phyloP scores from a whole-genome alignment of 2,329 filamentous ascomycete genomes.

The Phialophora chinensis region DNA sequence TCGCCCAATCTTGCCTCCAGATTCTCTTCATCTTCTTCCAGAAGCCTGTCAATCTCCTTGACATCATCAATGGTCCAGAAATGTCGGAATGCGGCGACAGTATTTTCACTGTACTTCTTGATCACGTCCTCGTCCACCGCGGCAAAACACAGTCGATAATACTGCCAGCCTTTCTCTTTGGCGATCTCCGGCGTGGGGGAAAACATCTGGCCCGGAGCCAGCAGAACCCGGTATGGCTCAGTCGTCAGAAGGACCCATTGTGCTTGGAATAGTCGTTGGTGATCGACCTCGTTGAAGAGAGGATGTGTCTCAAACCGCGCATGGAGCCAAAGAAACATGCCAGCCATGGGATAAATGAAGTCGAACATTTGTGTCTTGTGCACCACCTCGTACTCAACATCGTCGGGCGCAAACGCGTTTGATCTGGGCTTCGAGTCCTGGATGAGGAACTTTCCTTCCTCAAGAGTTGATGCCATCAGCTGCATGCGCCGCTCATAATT shows the following conservation, averaged over 20 bases:
- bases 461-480: slow-evolving; percentile 75
- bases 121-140: slow-evolving; percentile 77
- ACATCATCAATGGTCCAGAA: slow-evolving; percentile 79
- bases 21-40: slow-evolving; percentile 48
- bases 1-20: slow-evolving; percentile 16
- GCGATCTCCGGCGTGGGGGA: slow-evolving; percentile 67
- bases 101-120: slow-evolving; percentile 64
- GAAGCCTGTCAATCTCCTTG: slow-evolving; percentile 68
- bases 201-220: slow-evolving; percentile 76
- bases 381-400: slow-evolving; percentile 74
- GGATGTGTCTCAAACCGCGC: slow-evolving; percentile 65
- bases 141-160: slow-evolving; percentile 81
- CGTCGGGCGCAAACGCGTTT: slow-evolving; percentile 40
- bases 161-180: slow-evolving; percentile 69
- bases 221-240: slow-evolving; percentile 72
- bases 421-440: slow-evolving; percentile 25
- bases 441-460: slow-evolving; percentile 65
- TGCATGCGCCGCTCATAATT: slow-evolving; percentile 86
- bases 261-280: slow-evolving; percentile 64
- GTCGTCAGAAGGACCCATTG: slow-evolving; percentile 74
- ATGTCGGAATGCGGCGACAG: slow-evolving; percentile 70
- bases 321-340: slow-evolving; percentile 90
- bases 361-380: slow-evolving; percentile 75
- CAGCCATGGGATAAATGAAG: slow-evolving; percentile 80
- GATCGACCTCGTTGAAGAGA: slow-evolving; percentile 65